These are phyloP conservation scores for Petunia secreta DNA, from an alignment of 257 asterid species.

Conservation along the genomic window DNA sequence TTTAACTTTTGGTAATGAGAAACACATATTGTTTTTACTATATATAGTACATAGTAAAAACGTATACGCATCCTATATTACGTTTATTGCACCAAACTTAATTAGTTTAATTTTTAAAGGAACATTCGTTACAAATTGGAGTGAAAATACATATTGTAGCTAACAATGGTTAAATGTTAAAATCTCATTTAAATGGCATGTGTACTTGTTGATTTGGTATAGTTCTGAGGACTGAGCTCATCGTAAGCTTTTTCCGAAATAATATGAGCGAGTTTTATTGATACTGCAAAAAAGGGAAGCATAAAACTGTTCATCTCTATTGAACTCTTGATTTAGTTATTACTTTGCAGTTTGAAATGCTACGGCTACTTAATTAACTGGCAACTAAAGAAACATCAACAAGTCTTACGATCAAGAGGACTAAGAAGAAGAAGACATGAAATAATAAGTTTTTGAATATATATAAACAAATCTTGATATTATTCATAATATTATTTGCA, in stretches of 20 bases:
- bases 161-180: neutral
- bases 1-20: neutral
- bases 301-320: neutral
- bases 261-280: neutral
- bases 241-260: too few species aligned
- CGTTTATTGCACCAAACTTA: neutral
- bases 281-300: slow-evolving; percentile 1
- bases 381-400: neutral
- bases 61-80: neutral
- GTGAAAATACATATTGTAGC: neutral
- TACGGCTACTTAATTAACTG: neutral
- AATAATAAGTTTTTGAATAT: neutral
- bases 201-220: neutral
- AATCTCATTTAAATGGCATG: neutral
- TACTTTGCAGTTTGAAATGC: neutral
- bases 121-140: neutral
- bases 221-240: too few species aligned
- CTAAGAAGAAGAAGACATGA: neutral
- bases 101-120: neutral
- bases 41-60: neutral
- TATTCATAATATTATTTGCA: slow-evolving; percentile 36
- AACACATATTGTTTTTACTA: neutral
- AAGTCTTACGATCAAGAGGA: neutral
- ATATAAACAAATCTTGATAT: slow-evolving; percentile 37
- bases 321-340: neutral